Evolutionary conservation across 768 basidiomycete species (phyloP), one percentile per base, ranked within the genome.

Genomic region (Sporobolomyces roseus): DNA sequence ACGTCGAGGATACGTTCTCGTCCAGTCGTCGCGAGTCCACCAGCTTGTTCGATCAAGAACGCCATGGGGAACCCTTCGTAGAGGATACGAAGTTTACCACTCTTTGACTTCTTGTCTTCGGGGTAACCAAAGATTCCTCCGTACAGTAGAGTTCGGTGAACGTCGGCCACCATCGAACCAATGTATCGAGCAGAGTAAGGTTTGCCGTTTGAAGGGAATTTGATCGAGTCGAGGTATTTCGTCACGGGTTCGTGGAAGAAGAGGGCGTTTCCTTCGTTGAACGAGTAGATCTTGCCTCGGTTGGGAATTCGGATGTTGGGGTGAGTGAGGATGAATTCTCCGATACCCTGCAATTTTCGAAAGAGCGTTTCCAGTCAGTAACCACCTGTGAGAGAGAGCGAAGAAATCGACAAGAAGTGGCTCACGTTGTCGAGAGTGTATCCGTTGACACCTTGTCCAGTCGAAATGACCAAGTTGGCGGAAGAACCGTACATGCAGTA

Each of bases 161-260:
- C 94, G 79, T 99, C 94, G 59, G 94, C 93, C 41, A 98, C 96
- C 96, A 99, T 99, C 68, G 91, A 93, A 32, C 96, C 96, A 78
- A 98, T 96, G 80, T 99, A 82, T 62, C 81, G 68, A 3, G 81
- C 80, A 35, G 56, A 91, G 77, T 96, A 94, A 14, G 94, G 93
- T 76, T 82, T 92, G 38, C 86, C 86, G 55, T 84, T 79, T 51
- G 85, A 78, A 2, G 94, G 93, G 78, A 84, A 92, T 80, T 99
- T 94, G 84, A 94, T 90, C 71, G 88, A 89, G 70, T 90, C 86
- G 67, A 94, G 84, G 80, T 94, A 94, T 32, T 50, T 85, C 56
- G 80, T 80, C 54, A 90, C 89, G 23, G 89, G 92, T 53, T 84
- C 79, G 79, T 93, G 82, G 83, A 96, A 98, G 81, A 93, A 93